Evolutionary conservation across 441 rosid genomes (phyloP).

Genomic region (Hura crepitans): DNA sequence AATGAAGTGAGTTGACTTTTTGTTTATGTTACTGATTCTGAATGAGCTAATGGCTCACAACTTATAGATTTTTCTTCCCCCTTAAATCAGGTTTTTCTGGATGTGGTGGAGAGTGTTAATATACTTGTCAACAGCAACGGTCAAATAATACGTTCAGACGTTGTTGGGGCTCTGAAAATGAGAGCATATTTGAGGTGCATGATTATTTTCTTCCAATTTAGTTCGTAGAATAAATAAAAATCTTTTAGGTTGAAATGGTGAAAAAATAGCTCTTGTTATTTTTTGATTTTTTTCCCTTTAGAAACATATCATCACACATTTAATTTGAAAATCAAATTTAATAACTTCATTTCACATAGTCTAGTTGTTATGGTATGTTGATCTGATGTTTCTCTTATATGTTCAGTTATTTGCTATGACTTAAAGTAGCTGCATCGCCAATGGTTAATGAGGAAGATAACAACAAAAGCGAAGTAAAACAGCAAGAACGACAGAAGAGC

Average conservation of each 20-base stretch:
- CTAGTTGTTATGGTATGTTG: background rate
- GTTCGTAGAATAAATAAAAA: background rate
- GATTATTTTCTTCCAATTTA: conserved; percentile 2
- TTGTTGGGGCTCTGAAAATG: conserved; percentile 95
- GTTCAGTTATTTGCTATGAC: background rate
- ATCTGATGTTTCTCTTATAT: background rate
- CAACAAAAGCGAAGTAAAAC: background rate
- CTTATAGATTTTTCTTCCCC: conserved; percentile 11
- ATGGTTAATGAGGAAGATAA: background rate
- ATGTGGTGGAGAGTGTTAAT: conserved; percentile 91
- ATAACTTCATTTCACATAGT: background rate
- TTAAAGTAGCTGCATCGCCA: background rate
- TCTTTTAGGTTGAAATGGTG: background rate
- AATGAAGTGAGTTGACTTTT: conserved; percentile 60
- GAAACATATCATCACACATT: background rate
- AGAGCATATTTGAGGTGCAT: conserved; percentile 81
- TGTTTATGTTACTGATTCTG: background rate
- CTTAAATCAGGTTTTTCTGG: conserved; percentile 75
- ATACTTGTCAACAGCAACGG: conserved; percentile 96
- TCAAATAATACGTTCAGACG: conserved; percentile 87
- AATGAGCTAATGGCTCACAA: background rate
- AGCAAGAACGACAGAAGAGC: background rate
- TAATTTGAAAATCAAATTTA: background rate
- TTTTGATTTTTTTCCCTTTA: background rate
- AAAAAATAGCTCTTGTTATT: background rate